These are phyloP conservation scores for Trapa incisa DNA, from an alignment of 345 rosid species.

Conservation along the genomic window DNA sequence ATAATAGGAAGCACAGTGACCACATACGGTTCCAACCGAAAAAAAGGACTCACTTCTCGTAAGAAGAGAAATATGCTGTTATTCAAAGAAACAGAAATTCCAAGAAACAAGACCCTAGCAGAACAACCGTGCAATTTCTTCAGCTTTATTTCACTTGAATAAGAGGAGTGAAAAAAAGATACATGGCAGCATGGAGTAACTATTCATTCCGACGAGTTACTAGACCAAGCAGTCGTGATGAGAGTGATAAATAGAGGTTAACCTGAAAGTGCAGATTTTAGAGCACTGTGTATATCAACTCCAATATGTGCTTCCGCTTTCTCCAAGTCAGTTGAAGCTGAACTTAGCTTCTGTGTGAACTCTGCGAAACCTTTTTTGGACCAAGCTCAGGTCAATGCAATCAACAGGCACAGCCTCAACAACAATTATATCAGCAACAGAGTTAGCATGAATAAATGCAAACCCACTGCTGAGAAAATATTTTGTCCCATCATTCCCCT, in stretches of 20 bases:
- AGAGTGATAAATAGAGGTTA: neutral
- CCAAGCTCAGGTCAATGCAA: conserved; percentile 50
- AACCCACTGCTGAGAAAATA: conserved; percentile 72
- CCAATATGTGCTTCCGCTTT: conserved; percentile 87
- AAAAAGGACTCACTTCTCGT: neutral
- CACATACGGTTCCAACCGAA: neutral
- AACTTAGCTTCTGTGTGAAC: conserved; percentile 61
- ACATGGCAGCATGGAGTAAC: neutral
- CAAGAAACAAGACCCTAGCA: neutral
- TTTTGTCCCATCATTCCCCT: conserved; percentile 26
- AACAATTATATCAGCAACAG: conserved; percentile 74
- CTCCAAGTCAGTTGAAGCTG: conserved; percentile 83
- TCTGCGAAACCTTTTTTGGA: conserved; percentile 84
- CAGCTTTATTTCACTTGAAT: conserved; percentile 1
- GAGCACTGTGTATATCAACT: conserved; percentile 32
- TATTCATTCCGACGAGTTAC: neutral
- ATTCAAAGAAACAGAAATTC: neutral
- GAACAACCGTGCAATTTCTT: neutral
- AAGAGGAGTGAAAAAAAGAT: neutral
- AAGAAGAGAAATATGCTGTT: neutral
- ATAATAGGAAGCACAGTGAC: no score
- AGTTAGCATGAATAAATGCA: conserved; percentile 75
- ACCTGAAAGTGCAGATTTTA: conserved; percentile 48
- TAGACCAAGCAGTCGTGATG: neutral
- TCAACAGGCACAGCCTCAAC: conserved; percentile 81